phyloP scores from a whole-genome alignment of 163 green algal species.

The Coccomyxa subellipsoidea region DNA sequence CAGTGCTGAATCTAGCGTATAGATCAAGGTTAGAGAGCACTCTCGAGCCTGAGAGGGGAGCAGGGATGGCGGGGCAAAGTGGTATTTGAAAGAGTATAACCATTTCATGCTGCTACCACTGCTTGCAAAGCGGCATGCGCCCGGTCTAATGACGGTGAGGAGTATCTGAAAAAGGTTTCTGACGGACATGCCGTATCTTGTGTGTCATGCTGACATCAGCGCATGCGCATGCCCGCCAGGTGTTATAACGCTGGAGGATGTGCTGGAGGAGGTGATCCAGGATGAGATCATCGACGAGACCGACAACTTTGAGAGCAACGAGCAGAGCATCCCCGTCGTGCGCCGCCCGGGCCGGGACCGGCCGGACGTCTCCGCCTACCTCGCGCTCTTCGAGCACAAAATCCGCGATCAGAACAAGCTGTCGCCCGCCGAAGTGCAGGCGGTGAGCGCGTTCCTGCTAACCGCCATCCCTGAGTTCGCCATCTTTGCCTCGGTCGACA shows the following conservation, averaged over 20 bases:
- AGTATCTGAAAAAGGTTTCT: too few species aligned
- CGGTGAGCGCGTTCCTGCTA: constrained; percentile 33
- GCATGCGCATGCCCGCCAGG: neutral
- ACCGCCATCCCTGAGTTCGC: constrained; percentile 23
- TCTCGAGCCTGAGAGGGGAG: too few species aligned
- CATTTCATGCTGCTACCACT: too few species aligned
- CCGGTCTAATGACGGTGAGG: too few species aligned
- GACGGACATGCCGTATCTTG: too few species aligned
- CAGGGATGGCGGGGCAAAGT: too few species aligned
- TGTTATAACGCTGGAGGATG: constrained; percentile 15
- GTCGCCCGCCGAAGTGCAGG: constrained; percentile 29
- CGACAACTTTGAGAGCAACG: constrained; percentile 35
- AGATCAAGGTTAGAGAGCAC: too few species aligned
- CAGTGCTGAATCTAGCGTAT: too few species aligned
- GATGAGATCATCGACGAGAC: constrained; percentile 69
- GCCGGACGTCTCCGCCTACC: constrained; percentile 29
- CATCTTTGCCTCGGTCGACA: constrained; percentile 6
- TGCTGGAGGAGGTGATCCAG: constrained; percentile 52
- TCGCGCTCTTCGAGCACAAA: constrained; percentile 50
- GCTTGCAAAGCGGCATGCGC: too few species aligned
- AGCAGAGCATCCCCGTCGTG: constrained; percentile 4
- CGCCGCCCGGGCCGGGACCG: neutral
- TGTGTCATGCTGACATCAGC: neutral
- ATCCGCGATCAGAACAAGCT: constrained; percentile 21
- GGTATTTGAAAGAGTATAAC: too few species aligned